These are phyloP conservation scores for Solanum rostratum DNA, from an alignment of 257 asterid genomes.

Conservation along the genomic window DNA sequence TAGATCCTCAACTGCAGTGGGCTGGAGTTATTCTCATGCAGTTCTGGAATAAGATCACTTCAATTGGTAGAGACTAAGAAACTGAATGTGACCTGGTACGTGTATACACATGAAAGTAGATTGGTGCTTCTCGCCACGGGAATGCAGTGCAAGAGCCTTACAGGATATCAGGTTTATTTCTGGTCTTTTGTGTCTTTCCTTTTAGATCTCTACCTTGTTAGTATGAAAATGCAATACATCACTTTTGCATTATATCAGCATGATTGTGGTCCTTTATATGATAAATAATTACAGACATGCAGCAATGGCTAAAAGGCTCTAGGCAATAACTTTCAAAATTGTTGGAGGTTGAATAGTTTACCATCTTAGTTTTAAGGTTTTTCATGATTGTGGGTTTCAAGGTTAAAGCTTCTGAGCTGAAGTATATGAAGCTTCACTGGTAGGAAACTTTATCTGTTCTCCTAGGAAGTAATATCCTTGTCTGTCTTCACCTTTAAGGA, in stretches of 20 bases:
- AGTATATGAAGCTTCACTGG: not conserved
- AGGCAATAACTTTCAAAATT: not conserved
- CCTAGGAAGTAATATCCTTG: not conserved
- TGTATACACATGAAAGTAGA: constrained; percentile 95
- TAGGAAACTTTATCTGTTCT: not conserved
- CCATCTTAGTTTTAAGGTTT: not conserved
- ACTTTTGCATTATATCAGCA: not conserved
- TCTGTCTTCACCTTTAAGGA: not conserved
- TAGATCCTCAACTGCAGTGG: constrained; percentile 50
- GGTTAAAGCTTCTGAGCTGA: not conserved
- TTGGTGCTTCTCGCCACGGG: constrained; percentile 94
- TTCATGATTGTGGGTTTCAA: not conserved
- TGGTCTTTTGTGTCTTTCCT: constrained; percentile 1
- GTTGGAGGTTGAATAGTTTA: not conserved
- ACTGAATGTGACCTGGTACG: constrained; percentile 64
- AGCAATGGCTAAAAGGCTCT: not conserved
- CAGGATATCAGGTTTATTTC: constrained; percentile 79
- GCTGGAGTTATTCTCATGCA: constrained; percentile 58
- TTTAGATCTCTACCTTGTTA: not conserved
- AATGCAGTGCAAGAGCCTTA: constrained; percentile 75
- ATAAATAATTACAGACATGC: not conserved
- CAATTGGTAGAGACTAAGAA: constrained; percentile 72
- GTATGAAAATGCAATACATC: not conserved
- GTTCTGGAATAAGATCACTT: constrained; percentile 44
- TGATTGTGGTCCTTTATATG: not conserved